Percentiles rank a stretch among this genome's conserved stretches.
Conservation (phyloP, 2,329 filamentous ascomycete genomes). For the Chaetomium sp. region DNA sequence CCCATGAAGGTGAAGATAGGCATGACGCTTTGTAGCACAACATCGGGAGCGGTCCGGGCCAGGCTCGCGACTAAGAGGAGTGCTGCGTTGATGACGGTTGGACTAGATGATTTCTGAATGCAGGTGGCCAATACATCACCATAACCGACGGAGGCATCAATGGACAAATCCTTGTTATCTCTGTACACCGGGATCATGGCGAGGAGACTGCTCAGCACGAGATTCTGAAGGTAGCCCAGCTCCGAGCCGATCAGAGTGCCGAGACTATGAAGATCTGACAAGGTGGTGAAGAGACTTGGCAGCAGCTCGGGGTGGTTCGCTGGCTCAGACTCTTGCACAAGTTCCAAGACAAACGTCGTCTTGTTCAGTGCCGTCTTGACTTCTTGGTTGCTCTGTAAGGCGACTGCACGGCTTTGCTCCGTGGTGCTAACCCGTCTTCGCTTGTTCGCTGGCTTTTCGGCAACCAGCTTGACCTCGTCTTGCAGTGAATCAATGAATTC, state of each 20-base stretch:
- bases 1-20: constrained; percentile 99
- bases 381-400: constrained; percentile 57
- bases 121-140: constrained; percentile 91
- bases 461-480: constrained; percentile 64
- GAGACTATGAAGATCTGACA: constrained; percentile 83
- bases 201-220: constrained; percentile 74
- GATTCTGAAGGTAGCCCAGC: constrained; percentile 80
- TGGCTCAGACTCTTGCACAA: constrained; percentile 75
- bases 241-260: constrained; percentile 76
- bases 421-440: constrained; percentile 70
- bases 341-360: constrained; percentile 79
- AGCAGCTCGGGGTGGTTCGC: constrained; percentile 70
- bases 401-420: constrained; percentile 55
- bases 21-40: constrained; percentile 96
- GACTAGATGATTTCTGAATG: constrained; percentile 83
- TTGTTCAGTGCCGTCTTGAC: constrained; percentile 63
- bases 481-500: constrained; percentile 70
- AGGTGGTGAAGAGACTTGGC: constrained; percentile 69
- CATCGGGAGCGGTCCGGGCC: constrained; percentile 79
- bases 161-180: constrained; percentile 50
- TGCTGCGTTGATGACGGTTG: constrained; percentile 88
- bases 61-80: constrained; percentile 81
- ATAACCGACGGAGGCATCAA: constrained; percentile 74
- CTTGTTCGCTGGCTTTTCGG: constrained; percentile 68
- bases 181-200: constrained; percentile 77